A percentile compares a stretch with the other conserved stretches of the same genome.
phyloP scores from a whole-genome alignment of 345 rosid species.

The rapeseed (Brassica napus) region DNA sequence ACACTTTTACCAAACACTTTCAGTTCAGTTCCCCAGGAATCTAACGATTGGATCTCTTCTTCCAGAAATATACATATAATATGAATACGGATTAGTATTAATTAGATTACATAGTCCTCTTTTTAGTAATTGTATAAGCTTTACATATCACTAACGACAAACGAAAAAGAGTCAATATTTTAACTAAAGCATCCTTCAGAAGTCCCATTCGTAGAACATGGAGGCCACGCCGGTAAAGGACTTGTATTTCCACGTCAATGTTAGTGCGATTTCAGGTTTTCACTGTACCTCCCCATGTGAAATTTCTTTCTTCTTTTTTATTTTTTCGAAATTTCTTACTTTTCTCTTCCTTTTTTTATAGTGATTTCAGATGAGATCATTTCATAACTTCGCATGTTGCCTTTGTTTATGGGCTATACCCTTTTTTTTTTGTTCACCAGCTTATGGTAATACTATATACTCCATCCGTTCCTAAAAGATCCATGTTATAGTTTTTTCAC shows the following conservation, averaged over 20 bases:
- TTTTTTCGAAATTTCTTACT: neutral
- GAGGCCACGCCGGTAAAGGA: constrained; percentile 19
- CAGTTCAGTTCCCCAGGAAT: constrained; percentile 11
- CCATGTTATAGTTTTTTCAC: too few relatives aligned
- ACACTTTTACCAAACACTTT: neutral
- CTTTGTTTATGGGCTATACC: neutral
- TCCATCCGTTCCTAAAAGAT: too few relatives aligned
- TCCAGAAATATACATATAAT: neutral
- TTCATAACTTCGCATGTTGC: neutral
- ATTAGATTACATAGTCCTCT: neutral
- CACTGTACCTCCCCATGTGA: constrained; percentile 26
- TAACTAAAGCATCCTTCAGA: constrained; percentile 2
- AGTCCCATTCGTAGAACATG: neutral
- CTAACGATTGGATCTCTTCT: constrained; percentile 32
- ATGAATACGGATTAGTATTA: neutral
- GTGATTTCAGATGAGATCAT: neutral
- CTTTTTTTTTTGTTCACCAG: neutral
- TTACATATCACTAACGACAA: constrained; percentile 10
- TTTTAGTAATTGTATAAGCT: neutral
- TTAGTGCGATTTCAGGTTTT: constrained; percentile 16
- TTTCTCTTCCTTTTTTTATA: neutral
- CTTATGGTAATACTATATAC: neutral
- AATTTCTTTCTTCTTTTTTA: neutral
- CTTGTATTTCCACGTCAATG: constrained; percentile 24
- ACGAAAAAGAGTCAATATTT: neutral